Evolutionary conservation across 2,329 filamentous ascomycete species (phyloP), one percentile per base, ranked within the genome.

Genomic region (Apiospora malaysiana): DNA sequence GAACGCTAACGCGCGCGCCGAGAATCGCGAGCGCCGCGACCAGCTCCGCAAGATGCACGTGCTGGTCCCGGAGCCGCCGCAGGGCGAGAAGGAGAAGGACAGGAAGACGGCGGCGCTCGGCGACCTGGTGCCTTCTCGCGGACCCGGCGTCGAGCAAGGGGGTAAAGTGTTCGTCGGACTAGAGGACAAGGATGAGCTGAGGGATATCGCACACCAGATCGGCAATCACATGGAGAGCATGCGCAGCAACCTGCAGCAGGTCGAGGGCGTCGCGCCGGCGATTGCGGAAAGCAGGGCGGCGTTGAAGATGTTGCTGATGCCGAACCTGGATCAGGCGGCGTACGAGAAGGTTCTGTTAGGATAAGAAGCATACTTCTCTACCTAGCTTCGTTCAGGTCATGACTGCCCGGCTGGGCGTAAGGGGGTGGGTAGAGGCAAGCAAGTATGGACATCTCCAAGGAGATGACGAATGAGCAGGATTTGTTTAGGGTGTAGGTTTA

Each of bases 171-270:
- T 80, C 43, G 65, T 73, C 6, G 71, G 70, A 42, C 70, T 79
- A 2, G 69, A 85, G 42, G 81, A 85, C 43, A 81, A 86, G 46
- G 80, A 83, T 25, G 84, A 86, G 63, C 75, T 89, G 21, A 74
- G 82, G n/a, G 77, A 78, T 2, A 76, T 88, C 4, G 84, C 83
- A 0, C 77, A 82, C 21, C 87, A 89, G 76, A 82, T 90, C 23
- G 81, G 82, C 14, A 87, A 78, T 69, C 88, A 90, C 73, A 85
- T 89, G 80, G 86, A 89, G 72, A 89, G 86, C 74, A 85, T 90
- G 76, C 82, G 80, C 70, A 81, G 81, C 59, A 90, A 90, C 75
- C 79, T 89, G 49, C 80, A 83, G 70, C 88, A 89, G 78, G 84
- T 88, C 18, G 84, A 86, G 0, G 86, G 85, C 8, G 81, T 90